phyloP scores from a whole-genome alignment of 768 basidiomycete genomes.

The Ramaria sp. region DNA sequence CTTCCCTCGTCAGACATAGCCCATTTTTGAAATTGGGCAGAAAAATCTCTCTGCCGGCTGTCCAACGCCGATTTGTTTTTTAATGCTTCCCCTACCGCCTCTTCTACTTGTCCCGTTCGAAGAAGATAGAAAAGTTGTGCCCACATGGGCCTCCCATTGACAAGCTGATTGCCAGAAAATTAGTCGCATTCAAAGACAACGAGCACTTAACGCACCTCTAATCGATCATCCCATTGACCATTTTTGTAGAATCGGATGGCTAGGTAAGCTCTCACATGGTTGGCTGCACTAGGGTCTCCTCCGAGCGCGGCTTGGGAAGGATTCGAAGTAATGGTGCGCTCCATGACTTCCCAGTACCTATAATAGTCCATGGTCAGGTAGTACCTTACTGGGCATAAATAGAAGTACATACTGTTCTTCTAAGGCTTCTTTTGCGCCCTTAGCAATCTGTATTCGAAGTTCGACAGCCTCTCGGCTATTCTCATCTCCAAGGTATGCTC shows the following conservation, averaged over 20 bases:
- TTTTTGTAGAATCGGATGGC: slow-evolving; percentile 70
- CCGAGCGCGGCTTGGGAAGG: slow-evolving; percentile 82
- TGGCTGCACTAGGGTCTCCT: slow-evolving; percentile 81
- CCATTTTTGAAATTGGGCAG: slow-evolving; percentile 76
- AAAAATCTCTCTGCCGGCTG: slow-evolving; percentile 73
- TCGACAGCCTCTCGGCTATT: slow-evolving; percentile 53
- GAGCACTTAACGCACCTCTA: slow-evolving; percentile 55
- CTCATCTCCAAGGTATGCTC: slow-evolving; percentile 56
- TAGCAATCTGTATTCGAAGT: slow-evolving; percentile 64
- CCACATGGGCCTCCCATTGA: slow-evolving; percentile 85
- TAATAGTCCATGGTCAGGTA: background rate
- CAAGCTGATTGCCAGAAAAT: slow-evolving; percentile 38
- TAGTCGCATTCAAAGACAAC: background rate
- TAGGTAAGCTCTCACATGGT: slow-evolving; percentile 84
- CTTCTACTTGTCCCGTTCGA: slow-evolving; percentile 70
- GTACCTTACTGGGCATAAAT: background rate
- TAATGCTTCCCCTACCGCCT: slow-evolving; percentile 70
- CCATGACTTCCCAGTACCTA: slow-evolving; percentile 66
- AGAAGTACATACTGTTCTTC: slow-evolving; percentile 58
- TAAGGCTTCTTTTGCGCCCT: slow-evolving; percentile 68
- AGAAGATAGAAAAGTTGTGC: slow-evolving; percentile 90
- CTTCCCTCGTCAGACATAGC: slow-evolving; percentile 69
- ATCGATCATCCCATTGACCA: slow-evolving; percentile 74
- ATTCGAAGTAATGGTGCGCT: slow-evolving; percentile 69
- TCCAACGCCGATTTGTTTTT: slow-evolving; percentile 62